Conservation (phyloP, 306 rosid species). For the Prunus mume region DNA sequence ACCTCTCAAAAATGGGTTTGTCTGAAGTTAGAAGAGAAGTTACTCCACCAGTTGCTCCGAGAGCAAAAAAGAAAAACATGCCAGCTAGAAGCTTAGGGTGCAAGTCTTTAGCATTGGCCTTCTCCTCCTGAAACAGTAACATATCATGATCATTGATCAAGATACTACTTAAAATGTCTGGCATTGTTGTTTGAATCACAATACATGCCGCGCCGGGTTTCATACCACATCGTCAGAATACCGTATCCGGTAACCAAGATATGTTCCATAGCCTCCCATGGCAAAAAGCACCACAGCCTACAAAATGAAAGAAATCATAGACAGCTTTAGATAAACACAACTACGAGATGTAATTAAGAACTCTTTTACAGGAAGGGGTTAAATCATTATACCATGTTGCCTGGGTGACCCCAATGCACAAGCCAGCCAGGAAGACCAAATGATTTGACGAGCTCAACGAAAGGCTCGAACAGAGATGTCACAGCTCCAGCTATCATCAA, state of each 20-base stretch:
- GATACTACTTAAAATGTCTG: background rate
- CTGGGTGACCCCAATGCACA: constrained; percentile 96
- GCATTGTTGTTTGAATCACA: background rate
- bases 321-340: background rate
- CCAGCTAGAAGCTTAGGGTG: constrained; percentile 95
- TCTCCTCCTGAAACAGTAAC: constrained; percentile 60
- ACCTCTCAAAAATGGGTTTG: constrained; percentile 87
- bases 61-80: constrained; percentile 92
- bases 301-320: background rate
- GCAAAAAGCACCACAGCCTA: constrained; percentile 95
- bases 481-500: constrained; percentile 54
- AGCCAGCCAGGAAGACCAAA: constrained; percentile 81
- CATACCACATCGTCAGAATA: constrained; percentile 67
- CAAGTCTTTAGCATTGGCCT: constrained; percentile 87
- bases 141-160: background rate
- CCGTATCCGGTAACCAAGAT: constrained; percentile 81
- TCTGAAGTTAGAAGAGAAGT: constrained; percentile 83
- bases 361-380: background rate
- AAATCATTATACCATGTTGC: constrained; percentile 58
- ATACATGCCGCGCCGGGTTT: background rate
- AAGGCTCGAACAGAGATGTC: constrained; percentile 58
- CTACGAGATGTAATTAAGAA: background rate
- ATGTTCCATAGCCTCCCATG: constrained; percentile 97
- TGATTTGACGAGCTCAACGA: constrained; percentile 68
- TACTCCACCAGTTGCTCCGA: constrained; percentile 92